Percentiles rank a stretch among this genome's conserved stretches.
These are phyloP conservation scores for Gloeophyllum trabeum DNA, from an alignment of 768 basidiomycete species.

Conservation along the genomic window DNA sequence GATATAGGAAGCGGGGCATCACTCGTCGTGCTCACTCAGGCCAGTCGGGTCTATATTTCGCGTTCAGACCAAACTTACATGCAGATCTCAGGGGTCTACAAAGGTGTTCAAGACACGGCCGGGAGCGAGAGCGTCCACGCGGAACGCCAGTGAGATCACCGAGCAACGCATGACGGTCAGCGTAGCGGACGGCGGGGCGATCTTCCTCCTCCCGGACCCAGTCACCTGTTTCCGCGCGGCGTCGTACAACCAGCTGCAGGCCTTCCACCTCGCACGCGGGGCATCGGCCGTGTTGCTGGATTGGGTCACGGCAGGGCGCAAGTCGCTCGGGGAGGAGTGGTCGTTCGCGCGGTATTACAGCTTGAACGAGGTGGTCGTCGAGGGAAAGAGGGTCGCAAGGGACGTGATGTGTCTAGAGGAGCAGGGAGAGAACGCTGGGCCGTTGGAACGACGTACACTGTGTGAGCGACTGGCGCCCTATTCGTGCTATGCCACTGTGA, in stretches of 20 bases:
- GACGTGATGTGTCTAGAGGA: slow-evolving; percentile 73
- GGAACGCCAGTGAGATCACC: slow-evolving; percentile 24
- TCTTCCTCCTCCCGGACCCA: slow-evolving; percentile 85
- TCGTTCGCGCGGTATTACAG: slow-evolving; percentile 77
- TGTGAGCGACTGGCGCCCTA: slow-evolving; percentile 64
- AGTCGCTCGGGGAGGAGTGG: slow-evolving; percentile 82
- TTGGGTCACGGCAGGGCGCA: slow-evolving; percentile 87
- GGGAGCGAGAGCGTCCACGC: slow-evolving; percentile 28
- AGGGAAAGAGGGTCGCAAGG: slow-evolving; percentile 52
- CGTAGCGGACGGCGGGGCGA: slow-evolving; percentile 37
- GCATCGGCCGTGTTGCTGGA: slow-evolving; percentile 73
- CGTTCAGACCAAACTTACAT: neutral
- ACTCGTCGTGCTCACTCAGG: slow-evolving; percentile 81
- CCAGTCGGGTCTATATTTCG: slow-evolving; percentile 18
- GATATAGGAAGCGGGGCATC: slow-evolving; percentile 42
- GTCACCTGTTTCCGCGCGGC: slow-evolving; percentile 87
- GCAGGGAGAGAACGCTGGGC: slow-evolving; percentile 8
- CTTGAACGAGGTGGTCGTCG: slow-evolving; percentile 70
- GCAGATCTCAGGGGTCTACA: slow-evolving; percentile 66
- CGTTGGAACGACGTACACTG: slow-evolving; percentile 34
- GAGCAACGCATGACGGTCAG: slow-evolving; percentile 51
- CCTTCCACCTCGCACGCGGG: slow-evolving; percentile 48
- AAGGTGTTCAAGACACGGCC: slow-evolving; percentile 85
- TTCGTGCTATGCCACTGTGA: slow-evolving; percentile 80
- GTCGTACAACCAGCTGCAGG: slow-evolving; percentile 76